Evolutionary conservation across 108 stramenopile species (phyloP).

Genomic region (Cyclotella distinguenda): DNA sequence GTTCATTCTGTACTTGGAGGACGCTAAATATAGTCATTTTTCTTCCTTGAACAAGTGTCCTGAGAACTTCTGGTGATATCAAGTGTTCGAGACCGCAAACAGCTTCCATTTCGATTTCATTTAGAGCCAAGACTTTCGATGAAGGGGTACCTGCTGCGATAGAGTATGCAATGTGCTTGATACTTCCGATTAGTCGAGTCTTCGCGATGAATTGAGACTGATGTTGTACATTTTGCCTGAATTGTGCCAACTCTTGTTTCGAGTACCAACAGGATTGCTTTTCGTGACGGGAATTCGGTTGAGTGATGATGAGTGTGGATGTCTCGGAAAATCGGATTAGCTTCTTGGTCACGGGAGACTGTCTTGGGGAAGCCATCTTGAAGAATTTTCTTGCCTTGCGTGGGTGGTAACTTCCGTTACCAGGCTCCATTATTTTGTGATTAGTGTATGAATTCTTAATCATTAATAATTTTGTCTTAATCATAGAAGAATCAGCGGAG

Average conservation of each 20-base stretch:
- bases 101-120: background rate
- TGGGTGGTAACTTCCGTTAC: too few relatives aligned
- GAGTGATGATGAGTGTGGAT: background rate
- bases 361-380: background rate
- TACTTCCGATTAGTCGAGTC: background rate
- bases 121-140: background rate
- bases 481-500: too few relatives aligned
- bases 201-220: background rate
- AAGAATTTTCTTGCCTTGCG: background rate
- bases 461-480: too few relatives aligned
- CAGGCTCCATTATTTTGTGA: too few relatives aligned
- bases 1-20: background rate
- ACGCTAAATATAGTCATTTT: background rate
- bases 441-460: too few relatives aligned
- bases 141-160: background rate
- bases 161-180: constrained; percentile 6
- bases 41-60: background rate
- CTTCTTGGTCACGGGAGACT: background rate
- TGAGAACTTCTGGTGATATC: background rate
- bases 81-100: constrained; percentile 1
- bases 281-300: background rate
- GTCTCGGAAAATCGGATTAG: constrained; percentile 6
- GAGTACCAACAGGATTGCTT: constrained; percentile 2
- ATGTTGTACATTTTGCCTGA: background rate
- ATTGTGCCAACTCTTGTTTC: constrained; percentile 3